phyloP scores from a whole-genome alignment of 2,329 filamentous ascomycete species.

The Xylaria hypoxylon region DNA sequence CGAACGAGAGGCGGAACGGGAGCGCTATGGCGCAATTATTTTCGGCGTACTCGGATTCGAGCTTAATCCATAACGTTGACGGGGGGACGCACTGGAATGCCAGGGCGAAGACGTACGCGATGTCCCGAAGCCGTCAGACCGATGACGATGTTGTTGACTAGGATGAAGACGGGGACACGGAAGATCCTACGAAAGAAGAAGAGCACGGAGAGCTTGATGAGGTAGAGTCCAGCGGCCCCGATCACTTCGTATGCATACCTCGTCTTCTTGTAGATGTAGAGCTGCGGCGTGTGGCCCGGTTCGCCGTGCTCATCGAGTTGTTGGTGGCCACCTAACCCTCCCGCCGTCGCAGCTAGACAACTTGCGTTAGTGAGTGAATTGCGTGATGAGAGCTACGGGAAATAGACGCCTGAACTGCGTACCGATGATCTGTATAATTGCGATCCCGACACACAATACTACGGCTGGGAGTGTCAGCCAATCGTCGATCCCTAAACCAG shows the following conservation, averaged over 20 bases:
- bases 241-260: slow-evolving; percentile 36
- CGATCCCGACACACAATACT: slow-evolving; percentile 29
- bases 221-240: slow-evolving; percentile 24
- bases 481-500: slow-evolving; percentile 38
- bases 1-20: slow-evolving; percentile 35
- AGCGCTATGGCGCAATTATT: slow-evolving; percentile 26
- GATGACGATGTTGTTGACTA: slow-evolving; percentile 39
- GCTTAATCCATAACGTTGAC: slow-evolving; percentile 34
- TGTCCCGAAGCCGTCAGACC: slow-evolving; percentile 37
- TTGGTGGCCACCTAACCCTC: slow-evolving; percentile 36
- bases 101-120: slow-evolving; percentile 36
- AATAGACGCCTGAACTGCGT: not conserved
- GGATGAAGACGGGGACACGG: slow-evolving; percentile 30
- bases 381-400: too few relatives aligned
- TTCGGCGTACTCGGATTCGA: slow-evolving; percentile 36
- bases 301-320: slow-evolving; percentile 31
- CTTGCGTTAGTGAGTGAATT: not conserved
- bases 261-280: slow-evolving; percentile 40
- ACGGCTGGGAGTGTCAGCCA: slow-evolving; percentile 38
- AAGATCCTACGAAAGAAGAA: slow-evolving; percentile 42
- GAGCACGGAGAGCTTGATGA: slow-evolving; percentile 40
- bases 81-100: slow-evolving; percentile 37
- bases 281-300: slow-evolving; percentile 33
- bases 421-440: slow-evolving; percentile 40
- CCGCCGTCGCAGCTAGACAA: slow-evolving; percentile 32